phyloP scores from a whole-genome alignment of 352 stramenopile genomes.

The Globisporangium polare region DNA sequence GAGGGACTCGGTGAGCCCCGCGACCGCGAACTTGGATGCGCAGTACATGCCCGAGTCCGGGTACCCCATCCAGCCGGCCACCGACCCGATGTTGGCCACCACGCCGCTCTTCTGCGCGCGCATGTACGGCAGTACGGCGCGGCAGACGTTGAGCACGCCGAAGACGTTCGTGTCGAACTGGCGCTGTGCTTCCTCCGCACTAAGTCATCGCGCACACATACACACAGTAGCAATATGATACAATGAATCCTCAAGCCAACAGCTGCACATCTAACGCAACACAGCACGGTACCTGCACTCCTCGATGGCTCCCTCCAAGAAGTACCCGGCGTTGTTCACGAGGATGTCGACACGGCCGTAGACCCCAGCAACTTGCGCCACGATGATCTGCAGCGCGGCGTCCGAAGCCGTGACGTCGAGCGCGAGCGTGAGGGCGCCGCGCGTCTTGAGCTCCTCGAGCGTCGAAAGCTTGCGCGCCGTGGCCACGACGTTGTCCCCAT shows the following conservation, averaged over 20 bases:
- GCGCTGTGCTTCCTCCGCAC: slow-evolving; percentile 22
- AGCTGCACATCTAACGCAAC: too few relatives aligned
- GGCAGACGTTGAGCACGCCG: slow-evolving; percentile 27
- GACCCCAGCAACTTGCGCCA: slow-evolving; percentile 22
- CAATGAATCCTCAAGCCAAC: too few relatives aligned
- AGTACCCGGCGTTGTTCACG: slow-evolving; percentile 47
- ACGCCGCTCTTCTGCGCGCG: slow-evolving; percentile 23
- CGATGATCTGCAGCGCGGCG: slow-evolving; percentile 21
- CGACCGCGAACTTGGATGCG: slow-evolving; percentile 40
- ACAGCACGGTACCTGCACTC: slow-evolving; percentile 26
- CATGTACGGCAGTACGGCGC: slow-evolving; percentile 3
- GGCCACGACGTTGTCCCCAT: slow-evolving; percentile 34
- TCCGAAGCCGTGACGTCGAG: slow-evolving; percentile 34
- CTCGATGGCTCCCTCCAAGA: slow-evolving; percentile 32
- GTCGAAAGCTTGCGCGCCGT: slow-evolving; percentile 24
- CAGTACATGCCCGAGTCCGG: slow-evolving; percentile 31
- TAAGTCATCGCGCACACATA: background rate
- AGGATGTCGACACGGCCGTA: slow-evolving; percentile 49
- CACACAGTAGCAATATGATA: background rate
- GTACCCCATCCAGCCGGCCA: slow-evolving; percentile 23
- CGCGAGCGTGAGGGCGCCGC: slow-evolving; percentile 26
- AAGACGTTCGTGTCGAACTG: slow-evolving; percentile 46
- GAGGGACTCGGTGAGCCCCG: slow-evolving; percentile 29
- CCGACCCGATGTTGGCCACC: slow-evolving; percentile 38
- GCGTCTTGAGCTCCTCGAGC: slow-evolving; percentile 25